Evolutionary conservation across 305 asterid genomes (phyloP).

Genomic region (Striga hermonthica): DNA sequence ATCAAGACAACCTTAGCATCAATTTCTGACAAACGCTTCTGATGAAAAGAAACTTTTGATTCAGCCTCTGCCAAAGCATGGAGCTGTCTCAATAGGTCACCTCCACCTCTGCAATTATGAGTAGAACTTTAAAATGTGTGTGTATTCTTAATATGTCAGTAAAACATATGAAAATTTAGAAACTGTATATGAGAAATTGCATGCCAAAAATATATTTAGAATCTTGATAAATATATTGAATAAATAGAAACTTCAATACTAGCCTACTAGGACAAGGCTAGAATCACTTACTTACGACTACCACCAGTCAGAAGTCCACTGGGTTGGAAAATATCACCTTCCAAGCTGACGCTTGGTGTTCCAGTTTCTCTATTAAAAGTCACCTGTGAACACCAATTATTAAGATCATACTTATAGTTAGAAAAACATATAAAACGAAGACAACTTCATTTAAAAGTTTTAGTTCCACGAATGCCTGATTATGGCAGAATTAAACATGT

Average conservation of each 20-base stretch:
- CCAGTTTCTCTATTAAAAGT: slow-evolving; percentile 66
- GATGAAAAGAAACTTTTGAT: slow-evolving; percentile 58
- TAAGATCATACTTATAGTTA: slow-evolving; percentile 20
- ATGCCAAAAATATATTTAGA: neutral
- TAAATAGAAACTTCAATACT: slow-evolving; percentile 19
- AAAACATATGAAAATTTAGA: slow-evolving; percentile 14
- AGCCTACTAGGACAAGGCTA: slow-evolving; percentile 27
- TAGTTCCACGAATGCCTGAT: neutral
- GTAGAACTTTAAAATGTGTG: slow-evolving; percentile 27
- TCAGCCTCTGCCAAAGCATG: slow-evolving; percentile 83
- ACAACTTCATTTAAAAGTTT: slow-evolving; percentile 9
- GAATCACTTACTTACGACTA: slow-evolving; percentile 73
- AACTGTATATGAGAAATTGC: slow-evolving; percentile 11
- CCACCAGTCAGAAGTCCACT: slow-evolving; percentile 97
- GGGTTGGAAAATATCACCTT: slow-evolving; percentile 95
- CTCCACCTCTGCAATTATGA: slow-evolving; percentile 80
- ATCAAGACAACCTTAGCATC: slow-evolving; percentile 60
- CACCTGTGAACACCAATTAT: slow-evolving; percentile 49
- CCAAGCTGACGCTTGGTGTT: slow-evolving; percentile 74
- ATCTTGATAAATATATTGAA: slow-evolving; percentile 1
- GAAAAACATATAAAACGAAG: slow-evolving; percentile 21
- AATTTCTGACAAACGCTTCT: slow-evolving; percentile 55
- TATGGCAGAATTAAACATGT: slow-evolving; percentile 8
- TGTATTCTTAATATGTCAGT: slow-evolving; percentile 1
- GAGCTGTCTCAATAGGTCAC: slow-evolving; percentile 76